Conservation (phyloP, 371 early-diverging fungal species). For the Mortierella sp. region DNA sequence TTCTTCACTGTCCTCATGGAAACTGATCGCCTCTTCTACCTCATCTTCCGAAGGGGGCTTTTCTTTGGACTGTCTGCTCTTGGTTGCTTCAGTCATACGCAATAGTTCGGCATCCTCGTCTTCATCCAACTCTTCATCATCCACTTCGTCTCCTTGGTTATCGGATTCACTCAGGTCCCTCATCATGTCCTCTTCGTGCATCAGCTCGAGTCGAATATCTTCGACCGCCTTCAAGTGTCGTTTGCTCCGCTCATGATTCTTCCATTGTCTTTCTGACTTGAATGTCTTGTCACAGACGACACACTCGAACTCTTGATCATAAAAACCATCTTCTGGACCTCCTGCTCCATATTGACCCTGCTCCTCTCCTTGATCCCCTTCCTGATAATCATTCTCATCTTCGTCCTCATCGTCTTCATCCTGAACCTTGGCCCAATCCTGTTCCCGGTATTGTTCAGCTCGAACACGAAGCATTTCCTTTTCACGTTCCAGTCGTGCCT, state of each 20-base stretch:
- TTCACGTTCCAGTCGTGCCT: conserved; percentile 61
- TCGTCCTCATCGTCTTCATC: conserved; percentile 56
- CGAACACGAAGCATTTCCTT: conserved; percentile 62
- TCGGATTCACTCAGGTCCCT: conserved; percentile 3
- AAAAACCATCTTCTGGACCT: conserved; percentile 31
- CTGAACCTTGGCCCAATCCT: conserved; percentile 68
- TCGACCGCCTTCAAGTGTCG: conserved; percentile 80
- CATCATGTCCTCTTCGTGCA: conserved; percentile 49
- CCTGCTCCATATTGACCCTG: conserved; percentile 4
- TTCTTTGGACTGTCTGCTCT: conserved; percentile 9
- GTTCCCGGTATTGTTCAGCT: conserved; percentile 64
- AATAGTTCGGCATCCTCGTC: conserved; percentile 44
- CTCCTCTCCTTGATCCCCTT: conserved; percentile 16
- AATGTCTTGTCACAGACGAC: conserved; percentile 86
- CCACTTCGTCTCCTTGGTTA: conserved; percentile 5
- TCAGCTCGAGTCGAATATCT: conserved; percentile 71
- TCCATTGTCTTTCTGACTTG: conserved; percentile 77
- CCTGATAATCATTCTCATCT: conserved; percentile 48
- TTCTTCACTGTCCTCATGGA: no score
- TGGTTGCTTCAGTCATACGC: conserved; percentile 17
- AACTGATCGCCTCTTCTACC: no score
- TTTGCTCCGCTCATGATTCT: conserved; percentile 80
- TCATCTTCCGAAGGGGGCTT: conserved; percentile 13
- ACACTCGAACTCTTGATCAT: conserved; percentile 72
- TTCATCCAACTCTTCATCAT: conserved; percentile 20